Base-by-base conservation (phyloP, 2,329 filamentous ascomycete species). In the Alternaria hordeiaustralica region DNA sequence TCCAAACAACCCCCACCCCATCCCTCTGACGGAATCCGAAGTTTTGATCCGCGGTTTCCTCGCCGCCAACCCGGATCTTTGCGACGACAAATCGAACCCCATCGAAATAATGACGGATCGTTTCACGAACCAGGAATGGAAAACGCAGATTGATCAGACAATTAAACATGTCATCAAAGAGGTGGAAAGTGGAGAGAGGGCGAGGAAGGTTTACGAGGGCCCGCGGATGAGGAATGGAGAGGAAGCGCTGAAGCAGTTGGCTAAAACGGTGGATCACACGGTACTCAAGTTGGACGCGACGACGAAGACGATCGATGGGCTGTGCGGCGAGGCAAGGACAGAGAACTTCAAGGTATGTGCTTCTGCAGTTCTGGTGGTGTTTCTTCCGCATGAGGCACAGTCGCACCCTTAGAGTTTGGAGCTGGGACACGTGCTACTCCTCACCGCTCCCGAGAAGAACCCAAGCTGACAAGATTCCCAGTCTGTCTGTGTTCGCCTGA, bases 401-500 rank as follows among this genome's bases (percentile, higher is more conserved):
- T 33, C 15, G 21, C 23, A 33, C 26, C 15, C 45, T 49, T 33
- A 15, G 46, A 36, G 33, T 51, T 21, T 15, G 26, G 21, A 21
- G 13, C 8, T 51, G 49, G 30, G n/a, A 33, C 28, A 36, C 20
- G 49, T 33, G 49, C 11, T 53, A 4, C 20, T n/a, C 9, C 18
- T 13, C 18, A 36, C 13, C 13, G 28, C 28, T 21, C 20, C 7
- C n/a, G 20, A 20, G 25, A 18, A n/a, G 15, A 28, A 15, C 6
- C 28, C 41, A 20, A 56, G 50, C 61, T 67, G 41, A 69, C 45
- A 11, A 10, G 18, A n/a, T 45, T 79, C 50, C 71, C 79, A 71
- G 82, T 83, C 86, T 10, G 87, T 89, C 59, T 89, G 87, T 71
- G 86, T 89, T 2, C 84, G 87, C 8, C 78, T 84, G 2, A 79